Evolutionary conservation across 768 basidiomycete genomes (phyloP), one percentile per base, ranked within the genome.

Genomic region (Termitomyces sp.): DNA sequence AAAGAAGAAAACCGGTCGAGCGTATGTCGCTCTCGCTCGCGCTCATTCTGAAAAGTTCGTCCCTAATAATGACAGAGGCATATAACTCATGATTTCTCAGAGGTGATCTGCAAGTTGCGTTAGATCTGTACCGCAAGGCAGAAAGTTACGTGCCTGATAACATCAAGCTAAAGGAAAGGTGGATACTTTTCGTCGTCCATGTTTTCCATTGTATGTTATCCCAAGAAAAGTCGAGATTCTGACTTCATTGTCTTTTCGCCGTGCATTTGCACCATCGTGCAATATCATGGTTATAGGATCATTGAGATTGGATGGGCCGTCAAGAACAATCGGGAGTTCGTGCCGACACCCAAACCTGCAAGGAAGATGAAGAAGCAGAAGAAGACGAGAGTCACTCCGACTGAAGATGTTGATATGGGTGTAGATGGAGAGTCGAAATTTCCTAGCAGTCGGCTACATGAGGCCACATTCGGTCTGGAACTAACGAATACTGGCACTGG

Each of bases 81-180:
- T 54, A 53, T 36, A 47, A 50, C 53, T 47, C 22, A 55, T 49
- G 12, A 53, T 50, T 56, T 30, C 53, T 12, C 51, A 92, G 90
- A 76, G 88, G 87, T n/a, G 85, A 92, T 65, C 76, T 92, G n/a
- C 79, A 86, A 64, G 80, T 84, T 2, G 91, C 92, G 3, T 78
- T 94, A 40, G 87, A 90, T 55, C 80, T 93, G 16, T 94, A 92
- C 68, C 84, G 85, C 66, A 88, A 89, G 64, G 91, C 90, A 20
- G 86, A 87, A 69, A 78, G 79, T 6, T 92, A 92, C 63, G 89
- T 92, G 49, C 91, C 92, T n/a, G 87, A 91, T 58, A 93, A 94
- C 66, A 70, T 83, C 72, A 92, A 90, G 70, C 79, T 94, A 50
- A 84, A 86, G 81, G 89, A 90, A 79, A 88, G 92, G 92, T 92